Evolutionary conservation across 2,329 filamentous ascomycete genomes (phyloP).

Genomic region (Botryotinia calthae): DNA sequence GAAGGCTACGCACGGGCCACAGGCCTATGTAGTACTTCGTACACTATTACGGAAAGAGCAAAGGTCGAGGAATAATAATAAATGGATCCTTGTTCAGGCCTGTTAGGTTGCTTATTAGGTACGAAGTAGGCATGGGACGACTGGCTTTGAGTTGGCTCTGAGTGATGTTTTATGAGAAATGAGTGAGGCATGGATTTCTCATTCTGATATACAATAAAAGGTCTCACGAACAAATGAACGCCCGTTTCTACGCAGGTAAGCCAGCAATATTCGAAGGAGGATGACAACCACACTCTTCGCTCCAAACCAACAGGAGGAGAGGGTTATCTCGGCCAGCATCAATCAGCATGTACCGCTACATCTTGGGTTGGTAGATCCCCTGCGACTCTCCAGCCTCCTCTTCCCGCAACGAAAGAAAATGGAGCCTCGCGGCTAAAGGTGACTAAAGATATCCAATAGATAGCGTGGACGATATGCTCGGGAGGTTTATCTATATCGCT

Average conservation of each 20-base stretch:
- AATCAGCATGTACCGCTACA: neutral
- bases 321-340: neutral
- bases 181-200: too few relatives aligned
- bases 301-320: too few relatives aligned
- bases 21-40: neutral
- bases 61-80: neutral
- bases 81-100: neutral
- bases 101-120: neutral
- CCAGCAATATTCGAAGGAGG: neutral
- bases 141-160: neutral
- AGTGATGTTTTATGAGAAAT: neutral
- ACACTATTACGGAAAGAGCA: neutral
- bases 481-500: neutral
- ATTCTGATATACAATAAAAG: neutral
- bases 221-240: neutral
- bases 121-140: neutral
- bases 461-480: neutral
- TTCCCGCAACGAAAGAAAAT: neutral
- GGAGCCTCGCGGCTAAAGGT: slow-evolving; percentile 14
- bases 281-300: neutral
- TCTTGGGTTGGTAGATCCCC: slow-evolving; percentile 4
- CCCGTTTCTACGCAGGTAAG: neutral
- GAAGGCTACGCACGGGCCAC: neutral
- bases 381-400: slow-evolving; percentile 14
- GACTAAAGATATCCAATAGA: slow-evolving; percentile 11